Evolutionary conservation across 2,329 filamentous ascomycete species (phyloP), one percentile per base, ranked within the genome.

Genomic region (Dryadomyces quercus-mongolicae): DNA sequence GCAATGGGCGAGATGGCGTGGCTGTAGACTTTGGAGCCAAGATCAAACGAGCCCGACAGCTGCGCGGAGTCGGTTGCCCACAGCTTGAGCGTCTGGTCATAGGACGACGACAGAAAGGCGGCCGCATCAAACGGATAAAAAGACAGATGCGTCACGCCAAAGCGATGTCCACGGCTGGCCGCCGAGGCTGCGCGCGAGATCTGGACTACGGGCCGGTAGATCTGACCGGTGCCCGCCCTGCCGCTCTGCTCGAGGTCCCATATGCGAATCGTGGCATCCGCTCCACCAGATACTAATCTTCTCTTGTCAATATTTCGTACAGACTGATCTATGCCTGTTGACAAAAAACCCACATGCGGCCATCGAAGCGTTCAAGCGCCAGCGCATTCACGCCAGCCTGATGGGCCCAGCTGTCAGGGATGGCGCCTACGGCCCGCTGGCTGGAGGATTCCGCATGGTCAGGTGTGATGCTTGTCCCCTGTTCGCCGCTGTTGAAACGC

Each of bases 251-350:
- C 86, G 7, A 96, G 77, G 68, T 96, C 85, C 91, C 91, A 96
- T 48, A 96, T 71, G 60, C 84, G 86, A 63, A 96, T 81, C 1
- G 86, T 86, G 10, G 86, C 88, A 64, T 95, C 89, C 5, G 88
- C 85, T 34, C 91, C 90, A 4, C 88, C 92, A 0, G 91, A 95
- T 2, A 95, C 69, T 58, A 96, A 76, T 60, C 87, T 86, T 62
- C 15, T 16, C 4, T 43, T 57, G 56, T 53, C 46, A 22, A 45
- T n/a, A 36, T 2, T n/a, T n/a, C n/a, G n/a, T n/a, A n/a, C n/a
- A n/a, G n/a, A n/a, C n/a, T n/a, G n/a, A n/a, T n/a, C n/a, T n/a
- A n/a, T n/a, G n/a, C n/a, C n/a, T n/a, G n/a, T n/a, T n/a, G n/a
- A n/a, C n/a, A n/a, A n/a, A 25, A 31, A 15, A 25, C 42, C 5